Base-by-base conservation (phyloP, 2,329 filamentous ascomycete species). In the Penicillium griseofulvum region DNA sequence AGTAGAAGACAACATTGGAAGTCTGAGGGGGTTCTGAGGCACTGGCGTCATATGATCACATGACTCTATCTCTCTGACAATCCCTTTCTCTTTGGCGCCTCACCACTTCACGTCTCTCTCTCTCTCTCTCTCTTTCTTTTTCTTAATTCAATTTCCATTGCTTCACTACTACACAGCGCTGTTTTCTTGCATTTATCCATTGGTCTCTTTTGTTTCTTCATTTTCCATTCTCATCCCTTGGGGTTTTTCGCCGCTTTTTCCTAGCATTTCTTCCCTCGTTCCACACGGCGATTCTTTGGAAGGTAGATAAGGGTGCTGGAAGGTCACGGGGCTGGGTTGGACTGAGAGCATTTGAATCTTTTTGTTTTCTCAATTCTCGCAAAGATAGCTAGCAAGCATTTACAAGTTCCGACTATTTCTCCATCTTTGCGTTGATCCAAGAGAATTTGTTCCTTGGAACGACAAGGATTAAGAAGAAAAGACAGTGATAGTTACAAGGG, bases 341-440 rank as follows among this genome's bases (percentile, higher is more conserved):
- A 64, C 65, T 65, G 67, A 65, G 61, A 61, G 68, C 64, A 64
- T 68, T 63, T 74, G 62, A 46, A 53, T 53, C 45, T 36, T 71
- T 70, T 65, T 71, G 71, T 65, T 71, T 65, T 71, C 36, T 50
- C 67, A 65, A 67, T 62, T 71, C 68, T 70, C 70, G 68, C 70
- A 62, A 71, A 72, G 65, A 71, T 76, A 76, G 74, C 73, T 76
- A 76, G 73, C 71, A 74, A 76, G 68, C 72, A 75, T 76, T 75
- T 72, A 74, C 71, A 74, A 73, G 63, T 71, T 73, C 61, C 66
- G 71, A 67, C 69, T 67, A 64, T 68, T 66, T 68, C 67, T 71
- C 65, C 67, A 68, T 68, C 65, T 70, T 52, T 65, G 56, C 62
- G 57, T 67, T 67, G 67, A 64, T 65, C 60, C 67, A 67, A 61